A percentile compares a stretch with the other conserved stretches of the same genome.
These are phyloP conservation scores for Mucuna pruriens DNA, from an alignment of 306 rosid species.

Conservation along the genomic window DNA sequence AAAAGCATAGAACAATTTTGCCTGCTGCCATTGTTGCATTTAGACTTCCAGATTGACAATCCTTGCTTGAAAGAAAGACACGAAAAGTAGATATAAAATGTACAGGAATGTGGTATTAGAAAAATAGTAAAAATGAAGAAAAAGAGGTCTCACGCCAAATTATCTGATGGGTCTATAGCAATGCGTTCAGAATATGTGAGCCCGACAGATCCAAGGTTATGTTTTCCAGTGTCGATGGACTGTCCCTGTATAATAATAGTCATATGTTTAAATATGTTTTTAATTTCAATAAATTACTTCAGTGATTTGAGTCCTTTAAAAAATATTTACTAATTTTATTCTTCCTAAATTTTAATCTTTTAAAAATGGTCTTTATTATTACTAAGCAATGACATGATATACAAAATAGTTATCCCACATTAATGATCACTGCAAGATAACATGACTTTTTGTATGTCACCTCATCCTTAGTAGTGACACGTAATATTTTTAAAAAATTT, in stretches of 20 bases:
- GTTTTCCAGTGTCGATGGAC: conserved; percentile 58
- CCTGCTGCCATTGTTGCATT: conserved; percentile 70
- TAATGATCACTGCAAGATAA: neutral
- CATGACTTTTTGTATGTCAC: neutral
- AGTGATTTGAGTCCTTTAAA: neutral
- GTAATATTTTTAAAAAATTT: too few species aligned
- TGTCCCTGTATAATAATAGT: conserved; percentile 55
- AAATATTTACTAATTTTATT: neutral
- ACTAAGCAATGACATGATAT: neutral
- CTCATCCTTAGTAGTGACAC: neutral
- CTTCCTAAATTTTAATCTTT: neutral
- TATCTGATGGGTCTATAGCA: conserved; percentile 50
- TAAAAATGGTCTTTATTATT: neutral
- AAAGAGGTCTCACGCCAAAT: conserved; percentile 63
- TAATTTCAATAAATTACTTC: neutral
- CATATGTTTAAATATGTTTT: neutral
- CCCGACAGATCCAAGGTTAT: conserved; percentile 43
- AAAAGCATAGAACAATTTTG: conserved; percentile 70
- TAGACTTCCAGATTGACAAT: conserved; percentile 70
- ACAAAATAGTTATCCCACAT: neutral
- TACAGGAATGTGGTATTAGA: neutral
- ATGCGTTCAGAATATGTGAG: conserved; percentile 76
- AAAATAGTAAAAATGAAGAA: conserved; percentile 9
- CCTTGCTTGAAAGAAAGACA: conserved; percentile 58
- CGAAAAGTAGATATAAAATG: conserved; percentile 23